Base-by-base conservation (phyloP, 169 alveolate species). In the Plasmodium relictum region DNA sequence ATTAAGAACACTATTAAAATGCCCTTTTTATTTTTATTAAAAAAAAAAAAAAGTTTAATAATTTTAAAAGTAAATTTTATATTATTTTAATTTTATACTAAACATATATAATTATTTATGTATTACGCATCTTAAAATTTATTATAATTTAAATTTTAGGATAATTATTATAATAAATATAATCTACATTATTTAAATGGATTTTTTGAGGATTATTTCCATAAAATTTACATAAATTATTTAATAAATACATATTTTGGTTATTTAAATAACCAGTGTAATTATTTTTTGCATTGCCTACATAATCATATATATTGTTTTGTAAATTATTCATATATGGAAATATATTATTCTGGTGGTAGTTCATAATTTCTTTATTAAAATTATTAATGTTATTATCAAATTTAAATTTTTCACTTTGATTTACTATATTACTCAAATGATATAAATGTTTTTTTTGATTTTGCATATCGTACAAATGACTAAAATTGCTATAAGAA, bases 211-310 rank as follows among this genome's bases (percentile, higher is more conserved):
- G 52, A 58, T 45, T 62, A 80, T 56, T 80, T 61, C 61, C 90
- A 68, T 80, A 61, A 12, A 61, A 16, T 37, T 66, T 68, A 20
- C 62, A 52, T 61, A 69, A 56, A 42, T 54, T 69, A 61, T 80
- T 80, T 62, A 80, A n/a, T 48, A 68, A 41, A 61, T 54, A 69
- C 58, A 62, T 72, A 45, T 80, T 80, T 42, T 41, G 90, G 41
- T 41, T 68, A 69, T 68, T 68, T 69, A 56, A 44, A 72, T 54
- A 80, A n/a, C 50, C 50, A 16, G 31, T 44, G 37, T 42, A 50
- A 24, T 59, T 45, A 22, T 80, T 66, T 61, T 80, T 61, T 61
- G 48, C 71, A 8, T 56, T 41, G 22, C 54, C 62, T 73, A 59
- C 42, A 59, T 80, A 80, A 31, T 80, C 90, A 52, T 66, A 65